Conservation (phyloP, 140 eudicot genomes). For the Erigeron philadelphicus region DNA sequence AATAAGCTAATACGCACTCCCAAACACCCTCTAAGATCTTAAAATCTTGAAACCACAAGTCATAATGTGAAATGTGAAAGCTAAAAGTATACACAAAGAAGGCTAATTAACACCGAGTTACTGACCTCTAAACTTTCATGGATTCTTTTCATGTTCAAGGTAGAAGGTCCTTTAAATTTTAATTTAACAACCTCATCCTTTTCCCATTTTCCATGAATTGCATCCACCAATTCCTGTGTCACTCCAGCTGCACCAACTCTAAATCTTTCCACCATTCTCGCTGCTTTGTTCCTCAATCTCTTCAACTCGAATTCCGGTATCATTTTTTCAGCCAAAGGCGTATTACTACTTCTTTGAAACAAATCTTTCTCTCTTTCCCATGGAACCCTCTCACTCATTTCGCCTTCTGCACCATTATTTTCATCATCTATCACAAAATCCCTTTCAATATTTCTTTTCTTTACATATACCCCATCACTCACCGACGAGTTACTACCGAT, state of each 20-base stretch:
- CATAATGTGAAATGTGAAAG: slow-evolving; percentile 3
- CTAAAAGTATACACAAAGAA: not conserved
- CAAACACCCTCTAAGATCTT: no score
- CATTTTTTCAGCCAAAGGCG: slow-evolving; percentile 59
- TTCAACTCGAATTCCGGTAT: slow-evolving; percentile 79
- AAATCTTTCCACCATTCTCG: slow-evolving; percentile 80
- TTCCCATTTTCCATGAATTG: slow-evolving; percentile 80
- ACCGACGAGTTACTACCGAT: slow-evolving; percentile 23
- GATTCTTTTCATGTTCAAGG: slow-evolving; percentile 66
- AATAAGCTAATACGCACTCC: no score
- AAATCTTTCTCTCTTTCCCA: slow-evolving; percentile 38
- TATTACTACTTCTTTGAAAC: slow-evolving; percentile 41
- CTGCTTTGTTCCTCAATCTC: slow-evolving; percentile 77
- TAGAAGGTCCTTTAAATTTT: slow-evolving; percentile 77
- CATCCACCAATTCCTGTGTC: slow-evolving; percentile 67
- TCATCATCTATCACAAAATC: slow-evolving; percentile 24
- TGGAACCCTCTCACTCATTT: slow-evolving; percentile 31
- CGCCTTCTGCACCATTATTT: slow-evolving; percentile 11
- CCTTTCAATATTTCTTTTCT: slow-evolving; percentile 16
- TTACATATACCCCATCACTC: slow-evolving; percentile 11
- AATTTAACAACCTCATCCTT: slow-evolving; percentile 75
- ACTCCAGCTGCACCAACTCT: slow-evolving; percentile 82
- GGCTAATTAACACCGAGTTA: slow-evolving; percentile 5
- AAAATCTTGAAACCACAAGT: not conserved
- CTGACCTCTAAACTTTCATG: slow-evolving; percentile 91